Evolutionary conservation across 108 stramenopile genomes (phyloP).

Genomic region (Seminavis robusta): DNA sequence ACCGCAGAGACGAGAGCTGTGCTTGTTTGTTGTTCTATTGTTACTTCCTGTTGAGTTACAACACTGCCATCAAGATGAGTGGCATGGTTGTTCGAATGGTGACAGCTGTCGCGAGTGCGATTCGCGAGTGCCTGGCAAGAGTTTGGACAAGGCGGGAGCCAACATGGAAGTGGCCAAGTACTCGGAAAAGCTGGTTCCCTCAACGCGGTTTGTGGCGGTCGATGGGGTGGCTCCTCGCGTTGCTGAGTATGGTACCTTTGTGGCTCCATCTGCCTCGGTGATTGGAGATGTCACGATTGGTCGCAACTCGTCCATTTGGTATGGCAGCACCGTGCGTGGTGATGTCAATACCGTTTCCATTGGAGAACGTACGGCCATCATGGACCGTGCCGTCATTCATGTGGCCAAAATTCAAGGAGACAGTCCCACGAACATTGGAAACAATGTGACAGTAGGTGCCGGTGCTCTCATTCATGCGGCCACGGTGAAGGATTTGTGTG

Average conservation of each 20-base stretch:
- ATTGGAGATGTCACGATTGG: conserved; percentile 83
- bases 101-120: too few species aligned
- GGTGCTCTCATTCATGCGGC: conserved; percentile 90
- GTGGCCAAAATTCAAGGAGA: conserved; percentile 94
- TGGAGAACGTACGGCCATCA: conserved; percentile 81
- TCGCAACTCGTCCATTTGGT: conserved; percentile 57
- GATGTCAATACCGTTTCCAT: conserved; percentile 81
- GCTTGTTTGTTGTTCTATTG: too few species aligned
- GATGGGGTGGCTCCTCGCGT: conserved; percentile 74
- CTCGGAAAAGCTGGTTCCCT: conserved; percentile 79
- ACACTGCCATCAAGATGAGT: too few species aligned
- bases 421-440: conserved; percentile 81
- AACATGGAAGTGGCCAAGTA: conserved; percentile 84
- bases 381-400: conserved; percentile 92
- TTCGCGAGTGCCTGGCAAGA: too few species aligned
- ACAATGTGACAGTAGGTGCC: conserved; percentile 78
- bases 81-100: too few species aligned
- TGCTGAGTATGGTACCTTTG: conserved; percentile 62
- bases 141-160: too few species aligned
- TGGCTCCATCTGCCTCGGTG: conserved; percentile 78
- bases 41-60: too few species aligned
- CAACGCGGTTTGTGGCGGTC: conserved; percentile 86
- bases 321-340: conserved; percentile 81
- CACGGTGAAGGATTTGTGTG: conserved; percentile 70
- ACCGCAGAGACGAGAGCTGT: too few species aligned